Evolutionary conservation across 768 basidiomycete species (phyloP).

Genomic region (Trametes elegans): DNA sequence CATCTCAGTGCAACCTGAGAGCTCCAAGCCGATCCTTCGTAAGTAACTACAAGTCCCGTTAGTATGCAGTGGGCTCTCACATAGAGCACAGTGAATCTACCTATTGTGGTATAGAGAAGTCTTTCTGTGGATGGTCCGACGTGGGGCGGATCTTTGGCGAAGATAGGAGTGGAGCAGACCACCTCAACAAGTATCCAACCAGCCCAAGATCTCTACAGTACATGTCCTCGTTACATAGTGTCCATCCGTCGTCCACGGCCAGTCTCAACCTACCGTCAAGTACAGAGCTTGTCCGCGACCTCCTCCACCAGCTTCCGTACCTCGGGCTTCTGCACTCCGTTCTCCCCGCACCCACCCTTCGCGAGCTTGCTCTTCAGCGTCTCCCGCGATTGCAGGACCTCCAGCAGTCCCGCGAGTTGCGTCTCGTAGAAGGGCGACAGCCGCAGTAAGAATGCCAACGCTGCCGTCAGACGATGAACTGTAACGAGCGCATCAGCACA

Average conservation of each 20-base stretch:
- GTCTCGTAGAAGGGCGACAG: conserved; percentile 67
- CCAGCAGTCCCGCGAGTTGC: conserved; percentile 55
- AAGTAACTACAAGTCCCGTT: no score
- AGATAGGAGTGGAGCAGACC: no score
- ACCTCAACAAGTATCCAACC: no score
- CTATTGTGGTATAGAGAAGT: no score
- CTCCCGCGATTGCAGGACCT: conserved; percentile 63
- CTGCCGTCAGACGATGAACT: conserved; percentile 84
- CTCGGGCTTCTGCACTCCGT: conserved; percentile 62
- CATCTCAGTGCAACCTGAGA: no score
- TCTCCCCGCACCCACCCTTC: conserved; percentile 48
- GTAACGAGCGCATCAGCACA: background rate
- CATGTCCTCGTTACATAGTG: background rate
- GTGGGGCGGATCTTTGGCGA: no score
- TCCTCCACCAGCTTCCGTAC: conserved; percentile 64
- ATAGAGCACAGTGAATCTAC: no score
- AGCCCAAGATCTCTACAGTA: background rate
- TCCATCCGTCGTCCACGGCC: no score
- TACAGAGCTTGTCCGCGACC: conserved; percentile 46
- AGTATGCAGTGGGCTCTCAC: no score
- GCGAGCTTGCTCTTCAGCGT: conserved; percentile 58
- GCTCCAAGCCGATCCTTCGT: no score
- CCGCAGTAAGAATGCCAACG: conserved; percentile 72
- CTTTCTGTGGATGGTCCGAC: no score
- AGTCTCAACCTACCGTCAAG: no score